phyloP scores from a whole-genome alignment of 2,329 filamentous ascomycete genomes.

The Emmonsiellopsis sp. region DNA sequence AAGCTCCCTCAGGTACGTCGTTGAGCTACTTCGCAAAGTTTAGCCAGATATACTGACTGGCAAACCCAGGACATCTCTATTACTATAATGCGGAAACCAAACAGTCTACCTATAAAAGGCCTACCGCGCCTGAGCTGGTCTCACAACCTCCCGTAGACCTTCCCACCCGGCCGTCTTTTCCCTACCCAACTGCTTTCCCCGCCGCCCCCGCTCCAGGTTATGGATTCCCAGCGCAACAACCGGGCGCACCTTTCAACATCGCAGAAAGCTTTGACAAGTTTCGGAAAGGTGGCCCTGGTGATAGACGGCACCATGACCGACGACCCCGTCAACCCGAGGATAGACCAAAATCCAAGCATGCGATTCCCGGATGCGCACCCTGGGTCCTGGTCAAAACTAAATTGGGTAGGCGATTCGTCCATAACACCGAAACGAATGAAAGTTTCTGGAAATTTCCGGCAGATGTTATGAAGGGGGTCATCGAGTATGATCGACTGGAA shows the following conservation, averaged over 20 bases:
- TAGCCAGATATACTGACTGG: background rate
- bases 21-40: background rate
- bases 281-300: slow-evolving; percentile 39
- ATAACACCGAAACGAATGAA: slow-evolving; percentile 74
- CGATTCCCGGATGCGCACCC: slow-evolving; percentile 70
- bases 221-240: slow-evolving; percentile 23
- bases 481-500: slow-evolving; percentile 61
- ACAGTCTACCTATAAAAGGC: slow-evolving; percentile 77
- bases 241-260: slow-evolving; percentile 18
- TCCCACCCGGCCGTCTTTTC: slow-evolving; percentile 12
- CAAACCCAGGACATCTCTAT: slow-evolving; percentile 60
- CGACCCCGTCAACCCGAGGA: slow-evolving; percentile 63
- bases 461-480: slow-evolving; percentile 66
- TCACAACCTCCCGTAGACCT: background rate
- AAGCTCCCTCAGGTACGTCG: slow-evolving; percentile 60
- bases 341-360: slow-evolving; percentile 67
- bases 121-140: slow-evolving; percentile 34
- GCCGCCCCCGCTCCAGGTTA: slow-evolving; percentile 28
- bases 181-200: slow-evolving; percentile 28
- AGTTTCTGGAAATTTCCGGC: slow-evolving; percentile 95
- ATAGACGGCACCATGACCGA: slow-evolving; percentile 44
- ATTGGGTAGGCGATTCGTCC: slow-evolving; percentile 77
- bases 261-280: slow-evolving; percentile 27
- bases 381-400: slow-evolving; percentile 95
- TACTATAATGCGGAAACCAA: slow-evolving; percentile 79